Percentiles rank a stretch among this genome's conserved stretches.
Conservation (phyloP, 305 asterid species). For the Monarda citriodora region DNA sequence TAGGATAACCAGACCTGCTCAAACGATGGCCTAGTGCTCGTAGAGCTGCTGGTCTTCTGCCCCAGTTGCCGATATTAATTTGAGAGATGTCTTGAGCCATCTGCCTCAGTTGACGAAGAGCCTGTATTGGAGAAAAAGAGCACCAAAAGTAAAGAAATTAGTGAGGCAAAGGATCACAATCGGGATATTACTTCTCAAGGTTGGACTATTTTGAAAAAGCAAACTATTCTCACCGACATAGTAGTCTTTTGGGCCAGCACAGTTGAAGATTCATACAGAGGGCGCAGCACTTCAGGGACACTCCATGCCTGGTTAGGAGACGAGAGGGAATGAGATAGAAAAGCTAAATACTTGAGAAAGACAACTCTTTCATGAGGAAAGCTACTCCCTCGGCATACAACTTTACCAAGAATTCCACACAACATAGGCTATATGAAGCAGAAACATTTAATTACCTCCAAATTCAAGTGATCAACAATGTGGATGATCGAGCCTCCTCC, state of each 20-base stretch:
- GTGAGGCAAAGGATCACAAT: neutral
- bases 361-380: neutral
- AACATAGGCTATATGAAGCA: neutral
- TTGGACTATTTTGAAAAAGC: neutral
- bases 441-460: slow-evolving; percentile 47
- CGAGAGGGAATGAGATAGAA: neutral
- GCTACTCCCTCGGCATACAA: slow-evolving; percentile 31
- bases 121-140: slow-evolving; percentile 32
- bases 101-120: slow-evolving; percentile 82
- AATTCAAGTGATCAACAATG: slow-evolving; percentile 83
- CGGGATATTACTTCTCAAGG: neutral
- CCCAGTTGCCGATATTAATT: slow-evolving; percentile 63
- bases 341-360: neutral
- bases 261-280: slow-evolving; percentile 79
- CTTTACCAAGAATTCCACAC: slow-evolving; percentile 18
- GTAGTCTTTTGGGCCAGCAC: slow-evolving; percentile 77
- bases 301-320: slow-evolving; percentile 54
- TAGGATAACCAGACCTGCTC: slow-evolving; percentile 50
- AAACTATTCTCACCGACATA: slow-evolving; percentile 53
- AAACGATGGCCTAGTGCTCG: slow-evolving; percentile 80
- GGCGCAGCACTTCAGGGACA: slow-evolving; percentile 89
- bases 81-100: slow-evolving; percentile 81
- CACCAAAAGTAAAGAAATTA: slow-evolving; percentile 11
- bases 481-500: slow-evolving; percentile 94
- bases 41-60: slow-evolving; percentile 80